These are phyloP conservation scores for Lichenothelia convexa DNA, from an alignment of 495 filamentous ascomycete genomes.

Conservation along the genomic window DNA sequence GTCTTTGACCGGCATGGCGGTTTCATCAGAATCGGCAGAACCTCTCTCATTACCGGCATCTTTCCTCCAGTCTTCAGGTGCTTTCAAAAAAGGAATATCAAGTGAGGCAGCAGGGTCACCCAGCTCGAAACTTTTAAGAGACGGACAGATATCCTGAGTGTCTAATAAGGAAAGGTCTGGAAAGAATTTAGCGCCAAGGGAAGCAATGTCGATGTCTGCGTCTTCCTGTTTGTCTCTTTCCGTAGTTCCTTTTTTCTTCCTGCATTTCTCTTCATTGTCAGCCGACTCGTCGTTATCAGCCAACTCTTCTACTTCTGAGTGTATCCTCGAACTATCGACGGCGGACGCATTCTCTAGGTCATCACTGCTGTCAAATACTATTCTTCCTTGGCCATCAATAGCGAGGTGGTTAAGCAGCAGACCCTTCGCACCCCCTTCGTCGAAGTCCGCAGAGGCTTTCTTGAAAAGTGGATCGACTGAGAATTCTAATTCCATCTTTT, in stretches of 20 bases:
- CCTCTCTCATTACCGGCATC: constrained; percentile 51
- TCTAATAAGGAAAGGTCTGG: constrained; percentile 61
- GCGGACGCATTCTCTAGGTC: constrained; percentile 49
- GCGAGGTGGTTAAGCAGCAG: constrained; percentile 85
- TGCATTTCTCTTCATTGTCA: constrained; percentile 22
- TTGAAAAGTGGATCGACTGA: constrained; percentile 96
- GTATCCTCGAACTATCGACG: constrained; percentile 19
- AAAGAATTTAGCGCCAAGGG: constrained; percentile 67
- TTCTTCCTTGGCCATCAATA: constrained; percentile 77
- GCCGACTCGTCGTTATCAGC: constrained; percentile 19
- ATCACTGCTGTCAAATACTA: constrained; percentile 96
- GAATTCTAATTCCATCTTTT: constrained; percentile 95
- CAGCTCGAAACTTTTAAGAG: constrained; percentile 78
- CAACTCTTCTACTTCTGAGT: constrained; percentile 10
- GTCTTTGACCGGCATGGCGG: constrained; percentile 53
- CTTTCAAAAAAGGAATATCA: constrained; percentile 82
- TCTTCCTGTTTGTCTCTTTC: constrained; percentile 32
- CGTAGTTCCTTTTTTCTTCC: constrained; percentile 21
- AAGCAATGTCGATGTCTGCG: constrained; percentile 56
- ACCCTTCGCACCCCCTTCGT: constrained; percentile 94
- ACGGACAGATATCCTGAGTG: constrained; percentile 83
- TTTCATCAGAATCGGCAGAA: constrained; percentile 69
- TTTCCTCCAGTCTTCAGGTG: constrained; percentile 55
- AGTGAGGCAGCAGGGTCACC: constrained; percentile 67
- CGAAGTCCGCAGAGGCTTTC: constrained; percentile 94